Base-by-base conservation (phyloP, 2,329 filamentous ascomycete genomes). In the Pseudocercospora pini-densiflorae region DNA sequence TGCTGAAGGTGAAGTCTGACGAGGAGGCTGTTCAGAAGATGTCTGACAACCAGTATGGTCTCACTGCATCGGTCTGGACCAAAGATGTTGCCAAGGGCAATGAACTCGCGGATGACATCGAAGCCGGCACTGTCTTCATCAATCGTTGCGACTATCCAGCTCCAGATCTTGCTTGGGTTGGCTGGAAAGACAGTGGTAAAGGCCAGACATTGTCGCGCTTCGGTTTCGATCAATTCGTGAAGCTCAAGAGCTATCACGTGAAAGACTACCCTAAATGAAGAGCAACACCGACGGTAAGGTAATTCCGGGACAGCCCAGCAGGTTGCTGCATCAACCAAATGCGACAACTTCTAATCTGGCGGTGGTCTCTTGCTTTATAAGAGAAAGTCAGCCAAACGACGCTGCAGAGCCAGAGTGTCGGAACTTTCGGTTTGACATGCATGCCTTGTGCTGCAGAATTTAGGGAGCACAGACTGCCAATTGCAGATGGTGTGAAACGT, bases 11-110 rank as follows among this genome's bases (percentile, higher is more conserved):
- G 68, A 88, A 88, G 76, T 84, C 84, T 72, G 94, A 97, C 75
- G 87, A 87, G 19, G 93, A 97, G 79, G 94, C 94, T 1, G 82
- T 97, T 68, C 82, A 84, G 71, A 81, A 94, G 59, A 97, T 98
- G 93, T 97, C 97, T 75, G 93, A 97, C 78, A 95, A 92, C 81
- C 90, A 97, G 71, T 97, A 97, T 77, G 94, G 94, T 5, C 85
- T 98, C 68, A 97, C 94, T 3, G 94, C 94, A n/a, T 97, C 93
- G 75, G 93, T 98, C 74, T 98, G 94, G 94, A 97, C 93, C 65
- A 96, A 95, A 79, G 93, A 98, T 76, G 88, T 89, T 2, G 84
- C 83, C 54, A 89, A 85, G 76, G 94, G 90, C 16, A 89, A 93
- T 73, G 86, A 91, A 77, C 84, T 98, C 61, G 88, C 90, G 45